Conservation (phyloP, 2,329 filamentous ascomycete genomes). For the Aspergillus amoenus region DNA sequence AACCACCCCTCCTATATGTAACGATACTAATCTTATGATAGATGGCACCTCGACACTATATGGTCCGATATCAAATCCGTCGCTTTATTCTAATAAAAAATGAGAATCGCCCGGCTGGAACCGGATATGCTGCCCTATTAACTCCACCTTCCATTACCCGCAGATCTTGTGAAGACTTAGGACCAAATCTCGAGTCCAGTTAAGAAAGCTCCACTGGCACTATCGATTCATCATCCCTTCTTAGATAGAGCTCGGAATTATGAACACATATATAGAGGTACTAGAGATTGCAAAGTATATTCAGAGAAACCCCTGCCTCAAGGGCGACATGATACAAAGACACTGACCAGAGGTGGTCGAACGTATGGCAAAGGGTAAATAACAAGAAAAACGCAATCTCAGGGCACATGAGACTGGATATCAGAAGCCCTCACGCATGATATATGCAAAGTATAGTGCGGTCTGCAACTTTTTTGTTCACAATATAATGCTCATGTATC, state of each 20-base stretch:
- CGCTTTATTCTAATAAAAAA: neutral
- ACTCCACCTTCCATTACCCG: neutral
- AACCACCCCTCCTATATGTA: slow-evolving; percentile 3
- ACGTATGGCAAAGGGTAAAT: neutral
- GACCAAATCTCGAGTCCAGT: neutral
- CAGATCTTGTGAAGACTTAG: too few species aligned
- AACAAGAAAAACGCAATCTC: slow-evolving; percentile 9
- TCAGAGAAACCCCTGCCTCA: slow-evolving; percentile 4
- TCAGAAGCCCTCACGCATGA: slow-evolving; percentile 20
- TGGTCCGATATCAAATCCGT: neutral
- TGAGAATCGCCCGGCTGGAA: too few species aligned
- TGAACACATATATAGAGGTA: neutral
- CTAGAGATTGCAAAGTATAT: slow-evolving; percentile 13
- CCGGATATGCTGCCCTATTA: neutral
- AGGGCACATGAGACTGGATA: slow-evolving; percentile 19
- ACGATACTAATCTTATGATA: neutral
- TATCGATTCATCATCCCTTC: neutral
- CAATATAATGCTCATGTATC: slow-evolving; percentile 18
- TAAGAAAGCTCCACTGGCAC: neutral
- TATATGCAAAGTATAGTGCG: slow-evolving; percentile 23
- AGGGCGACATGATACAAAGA: slow-evolving; percentile 11
- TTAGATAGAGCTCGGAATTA: neutral
- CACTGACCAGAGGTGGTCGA: neutral
- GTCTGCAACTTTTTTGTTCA: slow-evolving; percentile 21
- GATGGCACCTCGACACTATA: neutral